These are phyloP conservation scores for Paraphaeosphaeria minitans DNA, from an alignment of 2,329 filamentous ascomycete genomes.

Conservation along the genomic window DNA sequence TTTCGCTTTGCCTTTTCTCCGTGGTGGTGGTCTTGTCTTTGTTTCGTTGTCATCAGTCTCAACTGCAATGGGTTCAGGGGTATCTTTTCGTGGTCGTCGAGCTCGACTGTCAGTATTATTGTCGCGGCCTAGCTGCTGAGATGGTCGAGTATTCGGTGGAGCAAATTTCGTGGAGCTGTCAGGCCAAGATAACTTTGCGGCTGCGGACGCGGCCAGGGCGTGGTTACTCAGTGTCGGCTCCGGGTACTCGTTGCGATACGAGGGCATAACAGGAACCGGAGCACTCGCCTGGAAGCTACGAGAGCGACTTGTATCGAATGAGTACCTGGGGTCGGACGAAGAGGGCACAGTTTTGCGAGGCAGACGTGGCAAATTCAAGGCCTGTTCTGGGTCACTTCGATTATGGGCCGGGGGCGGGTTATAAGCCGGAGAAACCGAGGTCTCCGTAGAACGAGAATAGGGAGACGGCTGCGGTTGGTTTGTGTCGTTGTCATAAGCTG, in stretches of 20 bases:
- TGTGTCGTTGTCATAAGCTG: conserved; percentile 13
- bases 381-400: conserved; percentile 20
- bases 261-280: conserved; percentile 31
- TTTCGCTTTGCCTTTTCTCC: conserved; percentile 34
- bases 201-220: conserved; percentile 36
- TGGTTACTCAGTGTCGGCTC: conserved; percentile 27
- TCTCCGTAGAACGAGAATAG: conserved; percentile 31
- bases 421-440: conserved; percentile 21
- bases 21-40: conserved; percentile 24
- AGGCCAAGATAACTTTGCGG: conserved; percentile 35
- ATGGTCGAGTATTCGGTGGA: conserved; percentile 5
- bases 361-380: conserved; percentile 12
- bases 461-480: conserved; percentile 27
- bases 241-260: conserved; percentile 59
- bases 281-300: conserved; percentile 15
- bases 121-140: conserved; percentile 9
- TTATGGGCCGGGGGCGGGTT: conserved; percentile 20
- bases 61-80: conserved; percentile 25
- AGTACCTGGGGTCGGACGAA: conserved; percentile 8
- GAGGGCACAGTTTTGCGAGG: conserved; percentile 24
- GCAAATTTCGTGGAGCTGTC: conserved; percentile 27
- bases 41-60: conserved; percentile 25
- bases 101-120: conserved; percentile 22
- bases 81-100: conserved; percentile 23
- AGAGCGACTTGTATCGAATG: conserved; percentile 14